Evolutionary conservation across 2,329 filamentous ascomycete species (phyloP), one percentile per base, ranked within the genome.

Genomic region (Apiospora rasikravindrae): DNA sequence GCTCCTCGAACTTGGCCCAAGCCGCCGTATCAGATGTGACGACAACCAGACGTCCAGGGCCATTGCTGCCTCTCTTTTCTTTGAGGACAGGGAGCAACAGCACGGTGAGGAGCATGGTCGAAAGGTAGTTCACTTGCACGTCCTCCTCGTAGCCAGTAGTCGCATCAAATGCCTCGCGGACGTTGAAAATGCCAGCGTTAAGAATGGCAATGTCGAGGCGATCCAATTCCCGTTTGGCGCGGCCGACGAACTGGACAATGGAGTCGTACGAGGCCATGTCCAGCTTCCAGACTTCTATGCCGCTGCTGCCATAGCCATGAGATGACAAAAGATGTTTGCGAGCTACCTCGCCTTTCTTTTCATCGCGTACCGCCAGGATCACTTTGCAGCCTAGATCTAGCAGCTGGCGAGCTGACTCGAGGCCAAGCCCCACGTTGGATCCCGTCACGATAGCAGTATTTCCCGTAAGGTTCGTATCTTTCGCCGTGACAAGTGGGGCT

Each of bases 281-380:
- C n/a, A 89, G 74, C 2, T 77, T 13, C 85, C 85, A 89, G 8
- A 89, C 86, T 14, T 87, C 80, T 16, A 89, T 81, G 2, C 26
- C 22, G 57, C 16, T 26, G 0, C n/a, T n/a, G n/a, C n/a, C n/a
- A n/a, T n/a, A n/a, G 57, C 79, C 2, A 84, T 82, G 0, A 73
- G 73, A 1, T 81, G 81, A 66, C 77, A 77, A 77, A 16, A 86
- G 79, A n/a, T 75, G 74, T 0, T 74, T 57, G 0, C 82, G 82
- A 5, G 85, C 86, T 0, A 74, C 77, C 44, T 87, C 81, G 8
- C 87, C 87, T 66, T 83, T 86, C 4, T 77, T 72, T 0, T 73
- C 42, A 1, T 81, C 84, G 2, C 88, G 85, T 0, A 87, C 86
- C 5, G 82, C 85, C 4, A 88, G 77, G 71, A 89, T 82, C 13